phyloP scores from a whole-genome alignment of 345 rosid genomes.

The Turritis glabra region DNA sequence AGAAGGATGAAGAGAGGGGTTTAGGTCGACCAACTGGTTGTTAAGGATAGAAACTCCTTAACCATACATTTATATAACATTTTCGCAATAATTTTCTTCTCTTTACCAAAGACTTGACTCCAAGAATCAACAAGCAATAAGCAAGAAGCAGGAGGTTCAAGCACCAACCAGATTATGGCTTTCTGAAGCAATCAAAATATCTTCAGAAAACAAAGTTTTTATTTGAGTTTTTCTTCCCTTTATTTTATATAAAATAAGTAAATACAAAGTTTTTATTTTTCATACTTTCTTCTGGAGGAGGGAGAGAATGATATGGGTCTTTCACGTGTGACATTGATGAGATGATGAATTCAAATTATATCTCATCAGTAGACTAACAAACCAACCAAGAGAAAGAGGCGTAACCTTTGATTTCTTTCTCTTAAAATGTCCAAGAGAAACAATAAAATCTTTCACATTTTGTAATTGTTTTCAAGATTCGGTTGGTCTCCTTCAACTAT shows the following conservation, averaged over 20 bases:
- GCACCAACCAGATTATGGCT: slow-evolving; percentile 60
- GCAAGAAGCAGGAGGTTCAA: slow-evolving; percentile 5
- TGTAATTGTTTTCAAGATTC: slow-evolving; percentile 37
- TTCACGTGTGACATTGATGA: slow-evolving; percentile 43
- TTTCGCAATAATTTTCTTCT: slow-evolving; percentile 36
- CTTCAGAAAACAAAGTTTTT: not conserved
- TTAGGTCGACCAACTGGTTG: slow-evolving; percentile 99
- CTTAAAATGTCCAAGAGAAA: not conserved
- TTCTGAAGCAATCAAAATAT: slow-evolving; percentile 42
- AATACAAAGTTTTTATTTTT: not conserved
- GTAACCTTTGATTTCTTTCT: not conserved
- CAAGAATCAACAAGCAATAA: slow-evolving; percentile 24
- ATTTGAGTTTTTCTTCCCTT: not conserved
- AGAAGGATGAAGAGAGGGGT: slow-evolving; percentile 57
- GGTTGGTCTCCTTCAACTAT: slow-evolving; percentile 51
- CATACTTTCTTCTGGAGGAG: slow-evolving; percentile 24
- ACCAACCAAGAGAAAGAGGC: not conserved
- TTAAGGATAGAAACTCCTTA: slow-evolving; percentile 39
- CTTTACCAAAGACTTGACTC: slow-evolving; percentile 22
- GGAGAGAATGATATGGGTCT: slow-evolving; percentile 33
- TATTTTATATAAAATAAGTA: not conserved
- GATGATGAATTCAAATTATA: slow-evolving; percentile 29
- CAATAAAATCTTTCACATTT: slow-evolving; percentile 9
- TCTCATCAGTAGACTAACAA: slow-evolving; percentile 1
- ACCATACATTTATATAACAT: slow-evolving; percentile 62